Conservation (phyloP, 768 basidiomycete genomes). For the Phylloporus sp. region DNA sequence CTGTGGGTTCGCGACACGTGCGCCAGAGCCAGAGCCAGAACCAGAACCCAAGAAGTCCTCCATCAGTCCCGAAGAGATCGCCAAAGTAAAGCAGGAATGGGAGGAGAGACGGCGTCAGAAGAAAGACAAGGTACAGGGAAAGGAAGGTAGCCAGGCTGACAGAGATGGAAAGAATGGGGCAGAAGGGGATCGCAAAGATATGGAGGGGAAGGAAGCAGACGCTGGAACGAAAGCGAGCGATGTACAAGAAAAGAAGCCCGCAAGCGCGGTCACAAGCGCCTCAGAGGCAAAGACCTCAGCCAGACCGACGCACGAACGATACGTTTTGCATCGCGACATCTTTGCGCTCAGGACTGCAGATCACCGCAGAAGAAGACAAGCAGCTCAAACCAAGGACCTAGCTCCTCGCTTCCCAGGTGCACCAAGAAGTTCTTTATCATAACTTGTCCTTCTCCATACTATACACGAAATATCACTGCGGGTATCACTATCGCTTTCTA, state of each 20-base stretch:
- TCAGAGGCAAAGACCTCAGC: slow-evolving; percentile 32
- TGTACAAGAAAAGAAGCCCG: slow-evolving; percentile 15
- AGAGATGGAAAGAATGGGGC: slow-evolving; percentile 27
- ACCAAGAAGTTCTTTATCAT: slow-evolving; percentile 35
- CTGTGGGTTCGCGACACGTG: slow-evolving; percentile 61
- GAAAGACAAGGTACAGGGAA: slow-evolving; percentile 48
- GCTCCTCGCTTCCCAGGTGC: slow-evolving; percentile 67
- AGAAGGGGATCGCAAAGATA: slow-evolving; percentile 17
- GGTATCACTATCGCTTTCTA: not conserved
- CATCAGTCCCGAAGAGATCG: slow-evolving; percentile 64
- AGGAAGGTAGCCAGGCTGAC: slow-evolving; percentile 29
- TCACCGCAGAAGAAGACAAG: slow-evolving; percentile 64
- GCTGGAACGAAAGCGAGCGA: slow-evolving; percentile 29
- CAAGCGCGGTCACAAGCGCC: slow-evolving; percentile 20
- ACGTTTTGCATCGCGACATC: slow-evolving; percentile 75
- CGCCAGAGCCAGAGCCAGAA: slow-evolving; percentile 40
- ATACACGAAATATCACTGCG: not conserved
- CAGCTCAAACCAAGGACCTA: slow-evolving; percentile 61
- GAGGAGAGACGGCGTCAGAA: slow-evolving; percentile 66
- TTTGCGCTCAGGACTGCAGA: slow-evolving; percentile 77
- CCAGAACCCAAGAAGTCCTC: slow-evolving; percentile 33
- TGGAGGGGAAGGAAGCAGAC: slow-evolving; percentile 33
- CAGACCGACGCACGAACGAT: slow-evolving; percentile 62
- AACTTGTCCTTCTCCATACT: not conserved
- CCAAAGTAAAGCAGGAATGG: slow-evolving; percentile 74